A percentile compares a stretch with the other conserved stretches of the same genome.
These are phyloP conservation scores for Xylariaceae sp. DNA, from an alignment of 2,329 filamentous ascomycete genomes.

Conservation along the genomic window DNA sequence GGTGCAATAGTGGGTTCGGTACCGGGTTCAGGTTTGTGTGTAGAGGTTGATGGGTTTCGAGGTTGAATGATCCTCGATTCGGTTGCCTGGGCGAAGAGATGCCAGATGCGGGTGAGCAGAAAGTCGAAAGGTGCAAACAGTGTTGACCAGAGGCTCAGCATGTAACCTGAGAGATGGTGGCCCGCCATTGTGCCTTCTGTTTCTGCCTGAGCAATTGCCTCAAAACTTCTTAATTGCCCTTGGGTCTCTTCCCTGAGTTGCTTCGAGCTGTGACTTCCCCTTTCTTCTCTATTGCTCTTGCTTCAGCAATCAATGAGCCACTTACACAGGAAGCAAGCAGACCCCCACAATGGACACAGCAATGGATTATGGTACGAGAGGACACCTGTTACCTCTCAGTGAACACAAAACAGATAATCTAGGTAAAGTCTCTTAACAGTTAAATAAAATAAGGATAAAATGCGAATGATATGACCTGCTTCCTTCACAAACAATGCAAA, in stretches of 20 bases:
- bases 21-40: conserved; percentile 8
- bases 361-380: too few species aligned
- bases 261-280: background rate
- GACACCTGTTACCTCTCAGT: too few species aligned
- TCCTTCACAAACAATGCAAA: too few species aligned
- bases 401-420: too few species aligned
- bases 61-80: conserved; percentile 8
- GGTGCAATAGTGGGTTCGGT: conserved; percentile 5
- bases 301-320: background rate
- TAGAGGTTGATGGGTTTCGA: conserved; percentile 2
- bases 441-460: too few species aligned
- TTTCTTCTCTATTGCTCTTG: conserved; percentile 1
- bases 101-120: conserved; percentile 28
- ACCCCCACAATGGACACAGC: background rate
- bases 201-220: conserved; percentile 14
- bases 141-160: conserved; percentile 29
- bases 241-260: conserved; percentile 4
- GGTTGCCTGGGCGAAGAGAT: conserved; percentile 16
- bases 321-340: background rate
- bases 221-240: conserved; percentile 12
- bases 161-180: conserved; percentile 32
- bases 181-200: conserved; percentile 28
- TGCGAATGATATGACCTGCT: too few species aligned
- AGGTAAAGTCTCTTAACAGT: too few species aligned
- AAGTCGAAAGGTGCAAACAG: conserved; percentile 32